Percentiles rank a stretch among this genome's conserved stretches.
Conservation (phyloP, 176 grass and related monocot species). For the Calamus simplicifolius region DNA sequence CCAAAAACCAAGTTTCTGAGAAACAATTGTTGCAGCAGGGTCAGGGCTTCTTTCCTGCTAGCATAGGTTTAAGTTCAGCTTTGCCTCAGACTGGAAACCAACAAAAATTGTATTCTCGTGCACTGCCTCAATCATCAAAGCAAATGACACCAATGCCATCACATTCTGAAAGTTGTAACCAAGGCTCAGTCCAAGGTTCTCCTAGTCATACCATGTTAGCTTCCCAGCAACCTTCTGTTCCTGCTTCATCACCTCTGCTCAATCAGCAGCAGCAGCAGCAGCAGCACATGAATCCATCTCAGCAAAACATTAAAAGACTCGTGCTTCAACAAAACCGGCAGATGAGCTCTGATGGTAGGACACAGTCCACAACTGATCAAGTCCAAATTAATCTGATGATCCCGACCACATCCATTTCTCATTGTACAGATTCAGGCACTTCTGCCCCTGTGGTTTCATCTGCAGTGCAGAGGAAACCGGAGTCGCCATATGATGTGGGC, state of each 20-base stretch:
- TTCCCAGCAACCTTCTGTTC: conserved; percentile 41
- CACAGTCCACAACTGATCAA: conserved; percentile 42
- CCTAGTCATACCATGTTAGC: conserved; percentile 34
- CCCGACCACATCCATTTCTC: conserved; percentile 38
- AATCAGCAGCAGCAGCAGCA: conserved; percentile 44
- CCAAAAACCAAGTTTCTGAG: conserved; percentile 51
- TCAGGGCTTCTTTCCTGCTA: conserved; percentile 39
- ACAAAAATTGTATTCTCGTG: conserved; percentile 49
- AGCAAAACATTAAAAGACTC: conserved; percentile 43
- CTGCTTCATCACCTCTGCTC: conserved; percentile 30
- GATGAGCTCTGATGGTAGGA: conserved; percentile 42
- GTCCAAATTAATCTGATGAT: conserved; percentile 44
- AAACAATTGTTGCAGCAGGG: conserved; percentile 42
- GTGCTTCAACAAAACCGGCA: conserved; percentile 48
- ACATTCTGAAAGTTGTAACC: conserved; percentile 39
- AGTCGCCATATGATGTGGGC: conserved; percentile 33
- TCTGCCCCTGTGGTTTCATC: conserved; percentile 39
- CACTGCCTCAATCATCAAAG: conserved; percentile 40
- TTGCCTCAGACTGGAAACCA: conserved; percentile 53
- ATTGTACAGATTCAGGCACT: conserved; percentile 49
- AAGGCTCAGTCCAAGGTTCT: conserved; percentile 43
- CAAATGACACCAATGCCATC: conserved; percentile 29
- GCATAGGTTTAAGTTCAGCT: conserved; percentile 37
- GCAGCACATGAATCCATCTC: conserved; percentile 42
- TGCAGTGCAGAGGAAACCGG: conserved; percentile 37